Evolutionary conservation across 1,139 yeast species (phyloP), one percentile per base, ranked within the genome.

Genomic region (Saccharomyces hybrid): DNA sequence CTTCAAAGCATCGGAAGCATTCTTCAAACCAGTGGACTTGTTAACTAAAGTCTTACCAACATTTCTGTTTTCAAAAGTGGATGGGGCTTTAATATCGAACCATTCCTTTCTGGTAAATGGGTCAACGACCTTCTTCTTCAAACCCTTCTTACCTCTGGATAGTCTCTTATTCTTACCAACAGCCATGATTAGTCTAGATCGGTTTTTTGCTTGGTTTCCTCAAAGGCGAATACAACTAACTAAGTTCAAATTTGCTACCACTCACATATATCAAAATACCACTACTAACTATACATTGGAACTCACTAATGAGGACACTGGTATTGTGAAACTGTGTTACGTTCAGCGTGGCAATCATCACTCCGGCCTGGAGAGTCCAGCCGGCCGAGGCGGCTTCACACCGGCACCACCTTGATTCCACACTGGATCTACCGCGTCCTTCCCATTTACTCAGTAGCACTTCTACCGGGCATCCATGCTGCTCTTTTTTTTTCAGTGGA

Each of bases 161-260:
- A 88, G 81, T 84, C 96, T 86, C 90, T 88, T 88, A 79, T 88
- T 88, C 88, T 88, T 88, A 77, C 96, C 96, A 78, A 88, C 93
- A 83, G 93, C 96, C 95, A 88, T 87, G 61, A 63, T 70, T 85
- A 55, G 58, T 57, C 38, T 48, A 58, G 53, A 50, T 57, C 55
- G 56, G 58, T 57, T 51, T 55, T 50, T 50, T 51, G 51, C 42
- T 27, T 38, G 44, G 25, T 38, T 38, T 38, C 25, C 44, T 38
- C 19, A 9, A 38, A 19, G 13, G 25, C 44, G 44, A 38, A 7
- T 38, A 38, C 13, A 38, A 38, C 25, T 16, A 38, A 25, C 19
- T 19, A 38, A 38, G 44, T 38, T 8, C 11, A 19, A 38, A 38
- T 9, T n/a, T 19, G 11, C 44, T 38, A 38, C 6, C 26, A 34